These are phyloP conservation scores for Hypoxylon sp. DNA, from an alignment of 2,329 filamentous ascomycete genomes.

Conservation along the genomic window DNA sequence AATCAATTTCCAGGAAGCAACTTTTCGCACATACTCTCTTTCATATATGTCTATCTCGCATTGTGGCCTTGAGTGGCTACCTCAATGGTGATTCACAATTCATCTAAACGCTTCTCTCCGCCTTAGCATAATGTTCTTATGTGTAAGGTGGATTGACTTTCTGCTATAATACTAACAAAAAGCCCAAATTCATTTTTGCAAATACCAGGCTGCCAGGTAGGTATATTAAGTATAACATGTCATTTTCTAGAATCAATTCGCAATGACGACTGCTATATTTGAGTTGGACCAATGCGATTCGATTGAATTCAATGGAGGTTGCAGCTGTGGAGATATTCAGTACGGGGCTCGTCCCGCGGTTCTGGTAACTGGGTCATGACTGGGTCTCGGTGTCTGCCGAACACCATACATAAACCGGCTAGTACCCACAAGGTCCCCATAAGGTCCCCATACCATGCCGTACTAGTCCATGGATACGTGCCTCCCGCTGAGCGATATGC, in stretches of 20 bases:
- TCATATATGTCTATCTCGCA: neutral
- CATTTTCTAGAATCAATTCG: slow-evolving; percentile 1
- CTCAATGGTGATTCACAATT: neutral
- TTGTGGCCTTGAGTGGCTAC: neutral
- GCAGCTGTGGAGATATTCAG: slow-evolving; percentile 3
- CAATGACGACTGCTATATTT: neutral
- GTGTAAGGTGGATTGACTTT: neutral
- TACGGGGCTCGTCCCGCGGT: slow-evolving; percentile 27
- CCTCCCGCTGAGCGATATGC: slow-evolving; percentile 12
- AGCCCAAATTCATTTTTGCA: neutral
- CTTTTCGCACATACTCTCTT: neutral
- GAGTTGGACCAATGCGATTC: slow-evolving; percentile 6
- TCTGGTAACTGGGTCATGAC: slow-evolving; percentile 28
- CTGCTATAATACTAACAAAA: neutral
- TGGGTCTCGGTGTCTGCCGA: slow-evolving; percentile 27
- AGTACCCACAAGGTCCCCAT: slow-evolving; percentile 11
- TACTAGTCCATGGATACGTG: neutral
- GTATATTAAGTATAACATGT: neutral
- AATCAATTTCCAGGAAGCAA: neutral
- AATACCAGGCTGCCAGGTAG: neutral
- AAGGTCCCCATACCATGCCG: slow-evolving; percentile 1
- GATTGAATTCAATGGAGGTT: slow-evolving; percentile 9
- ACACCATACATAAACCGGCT: neutral
- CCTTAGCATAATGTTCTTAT: neutral
- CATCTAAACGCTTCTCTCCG: neutral